Evolutionary conservation across 2,329 filamentous ascomycete genomes (phyloP).

Genomic region (Didymella glomerata): DNA sequence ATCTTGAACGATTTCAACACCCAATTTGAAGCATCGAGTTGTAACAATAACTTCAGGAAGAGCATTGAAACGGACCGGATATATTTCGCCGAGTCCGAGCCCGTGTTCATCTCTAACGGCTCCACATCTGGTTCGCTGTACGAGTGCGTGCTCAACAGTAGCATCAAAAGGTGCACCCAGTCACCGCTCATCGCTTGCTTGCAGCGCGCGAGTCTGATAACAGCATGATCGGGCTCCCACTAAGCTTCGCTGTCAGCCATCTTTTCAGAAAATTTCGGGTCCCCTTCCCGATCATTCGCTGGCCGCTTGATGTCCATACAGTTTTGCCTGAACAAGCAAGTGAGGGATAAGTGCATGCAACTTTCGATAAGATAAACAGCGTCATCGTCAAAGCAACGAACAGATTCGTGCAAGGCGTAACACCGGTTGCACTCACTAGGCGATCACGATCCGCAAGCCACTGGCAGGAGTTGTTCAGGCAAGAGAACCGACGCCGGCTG

Average conservation of each 20-base stretch:
- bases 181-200: slow-evolving; percentile 7
- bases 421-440: slow-evolving; percentile 7
- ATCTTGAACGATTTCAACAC: not conserved
- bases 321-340: not conserved
- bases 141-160: slow-evolving; percentile 2
- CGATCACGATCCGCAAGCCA: slow-evolving; percentile 8
- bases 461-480: not conserved
- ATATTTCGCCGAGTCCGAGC: slow-evolving; percentile 15
- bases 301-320: not conserved
- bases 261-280: not conserved
- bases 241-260: not conserved
- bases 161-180: slow-evolving; percentile 2
- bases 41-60: not conserved
- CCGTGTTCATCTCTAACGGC: slow-evolving; percentile 7
- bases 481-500: slow-evolving; percentile 5
- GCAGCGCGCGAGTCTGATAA: not conserved
- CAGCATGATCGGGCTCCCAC: not conserved
- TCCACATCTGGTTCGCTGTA: slow-evolving; percentile 20
- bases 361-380: slow-evolving; percentile 1
- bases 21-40: not conserved
- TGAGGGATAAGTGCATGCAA: slow-evolving; percentile 1
- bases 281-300: not conserved
- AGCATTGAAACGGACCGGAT: not conserved
- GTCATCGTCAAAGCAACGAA: slow-evolving; percentile 4
- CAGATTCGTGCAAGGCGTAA: slow-evolving; percentile 1